A percentile compares a stretch with the other conserved stretches of the same genome.
Evolutionary conservation across 805 yeast species (phyloP).

Genomic region (Candida anglica): DNA sequence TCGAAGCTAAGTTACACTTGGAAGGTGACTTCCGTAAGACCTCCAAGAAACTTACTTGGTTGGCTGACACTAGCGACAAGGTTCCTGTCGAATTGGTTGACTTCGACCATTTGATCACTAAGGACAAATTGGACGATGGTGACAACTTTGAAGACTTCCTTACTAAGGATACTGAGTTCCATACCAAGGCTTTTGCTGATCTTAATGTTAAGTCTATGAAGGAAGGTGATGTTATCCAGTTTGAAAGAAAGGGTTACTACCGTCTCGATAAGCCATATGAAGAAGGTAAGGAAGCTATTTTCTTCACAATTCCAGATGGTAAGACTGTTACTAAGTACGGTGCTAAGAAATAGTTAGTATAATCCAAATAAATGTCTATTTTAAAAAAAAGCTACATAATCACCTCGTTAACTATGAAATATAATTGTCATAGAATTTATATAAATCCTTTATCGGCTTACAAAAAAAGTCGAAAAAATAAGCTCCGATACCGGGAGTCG

Average conservation of each 20-base stretch:
- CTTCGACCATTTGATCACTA: constrained; percentile 91
- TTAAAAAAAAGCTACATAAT: not conserved
- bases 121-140: constrained; percentile 92
- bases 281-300: constrained; percentile 63
- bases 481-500: constrained; percentile 82
- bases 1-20: constrained; percentile 77
- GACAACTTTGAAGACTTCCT: constrained; percentile 91
- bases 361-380: too few relatives aligned
- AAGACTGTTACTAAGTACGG: constrained; percentile 44
- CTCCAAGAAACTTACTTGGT: constrained; percentile 91
- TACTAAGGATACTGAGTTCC: constrained; percentile 85
- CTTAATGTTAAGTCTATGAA: constrained; percentile 70
- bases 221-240: constrained; percentile 86
- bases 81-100: constrained; percentile 77
- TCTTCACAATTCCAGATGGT: constrained; percentile 96
- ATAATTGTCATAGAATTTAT: not conserved
- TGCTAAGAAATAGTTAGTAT: constrained; percentile 34
- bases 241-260: constrained; percentile 96
- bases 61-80: constrained; percentile 74
- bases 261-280: constrained; percentile 62
- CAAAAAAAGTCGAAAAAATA: too few relatives aligned
- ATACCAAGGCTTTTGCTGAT: constrained; percentile 74
- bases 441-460: too few relatives aligned
- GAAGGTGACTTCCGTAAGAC: constrained; percentile 98
- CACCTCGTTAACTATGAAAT: not conserved